Base-by-base conservation (phyloP, 805 yeast species). In the Sugiyamaella americana region DNA sequence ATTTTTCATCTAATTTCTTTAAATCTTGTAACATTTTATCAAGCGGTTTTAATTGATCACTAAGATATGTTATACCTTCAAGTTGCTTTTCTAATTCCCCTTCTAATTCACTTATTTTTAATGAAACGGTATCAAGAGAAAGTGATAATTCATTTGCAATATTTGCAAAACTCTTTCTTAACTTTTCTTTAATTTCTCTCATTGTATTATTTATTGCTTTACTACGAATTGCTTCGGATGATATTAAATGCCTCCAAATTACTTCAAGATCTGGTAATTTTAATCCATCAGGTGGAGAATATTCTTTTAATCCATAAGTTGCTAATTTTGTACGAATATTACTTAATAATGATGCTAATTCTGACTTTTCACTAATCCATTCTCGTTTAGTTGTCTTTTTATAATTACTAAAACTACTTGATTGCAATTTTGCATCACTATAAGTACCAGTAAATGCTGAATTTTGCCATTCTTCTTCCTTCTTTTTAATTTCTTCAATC, bases 41-140 rank as follows among this genome's bases (percentile, higher is more conserved):
- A 11, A 73, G 49, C 1, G 70, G 67, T 37, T 58, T 58, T 26
- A 74, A 53, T 41, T 65, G 65, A n/a, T 60, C 66, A 38, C 66
- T 52, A 17, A 70, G 52, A 13, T 55, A 52, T 1, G 68, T 62
- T 10, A 72, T 60, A 11, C 56, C 61, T 26, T 56, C 59, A 11
- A 68, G 56, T 49, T 73, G 77, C 5, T 54, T 60, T 37, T 69
- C 69, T 18, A 70, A 59, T 29, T 61, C 63, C 19, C 71, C 71
- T 5, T 57, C 63, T 38, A 65, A 51, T 10, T 55, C 56, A 22
- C 60, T 50, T 24, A 66, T 51, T 11, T 47, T 43, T 21, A 62
- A 39, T 3, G 70, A 60, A 2, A 60, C 53, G 1, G 52, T 48
- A 17, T 57, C 53, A 2, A 68, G 44, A 22, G 54, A 50, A 13